Evolutionary conservation across 2,329 filamentous ascomycete species (phyloP), one percentile per base, ranked within the genome.

Genomic region (Colletotrichum agaves): DNA sequence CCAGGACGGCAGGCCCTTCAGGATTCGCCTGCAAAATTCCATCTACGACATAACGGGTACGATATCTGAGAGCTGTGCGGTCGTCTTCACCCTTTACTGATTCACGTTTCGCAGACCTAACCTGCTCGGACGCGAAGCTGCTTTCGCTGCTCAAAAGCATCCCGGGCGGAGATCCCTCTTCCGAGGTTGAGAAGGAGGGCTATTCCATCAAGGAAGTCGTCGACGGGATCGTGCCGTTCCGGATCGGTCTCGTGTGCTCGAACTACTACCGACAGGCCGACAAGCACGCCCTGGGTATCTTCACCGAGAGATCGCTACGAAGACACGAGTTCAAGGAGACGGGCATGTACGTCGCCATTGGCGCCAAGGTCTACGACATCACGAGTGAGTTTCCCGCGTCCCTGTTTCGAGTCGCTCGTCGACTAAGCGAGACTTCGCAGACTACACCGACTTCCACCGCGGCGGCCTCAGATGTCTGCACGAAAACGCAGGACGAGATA

Each of bases 11-110:
- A 15, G 31, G 2, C 59, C 66, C 5, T 12, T 52, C 1, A 69
- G 70, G 61, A 63, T 70, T 11, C 35, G 12, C 0, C 41, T 66
- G 3, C 52, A 41, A 2, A 44, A 60, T 8, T 35, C 23, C 12
- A 57, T 71, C 13, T 71, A 62, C 11, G 69, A 71, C 17, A 31
- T 71, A 10, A 71, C 69, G 4, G 15, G 70, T 71, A 43, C 41
- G 57, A 15, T 3, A 2, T 7, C 27, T 6, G 7, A 12, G 27
- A 1, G 2, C 4, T 6, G n/a, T 11, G 17, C 27, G 2, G 6
- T 27, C 6, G 8, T 27, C 27, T 27, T 7, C 27, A 27, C 27
- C 27, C 27, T 27, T 27, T 27, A 27, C 27, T 27, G 27, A 27
- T 27, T 27, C 35, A 19, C 49, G n/a, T 12, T 3, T 15, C 3